Base-by-base conservation (phyloP, 2,329 filamentous ascomycete species). In the Fusarium incarnatum region DNA sequence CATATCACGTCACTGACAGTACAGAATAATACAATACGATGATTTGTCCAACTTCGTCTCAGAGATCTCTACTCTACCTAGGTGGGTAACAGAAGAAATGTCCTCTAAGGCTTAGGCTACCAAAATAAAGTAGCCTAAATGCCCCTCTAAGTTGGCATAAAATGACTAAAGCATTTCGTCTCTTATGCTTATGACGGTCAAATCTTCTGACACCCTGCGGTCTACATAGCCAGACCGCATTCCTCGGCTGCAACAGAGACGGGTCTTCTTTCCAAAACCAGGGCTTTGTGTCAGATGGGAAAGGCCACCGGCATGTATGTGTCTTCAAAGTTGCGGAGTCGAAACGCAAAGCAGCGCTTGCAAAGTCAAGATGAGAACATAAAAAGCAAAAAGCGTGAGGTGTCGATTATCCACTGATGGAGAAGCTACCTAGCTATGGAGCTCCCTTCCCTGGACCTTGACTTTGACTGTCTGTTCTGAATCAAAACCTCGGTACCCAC, bases 231-330 rank as follows among this genome's bases (percentile, higher is more conserved):
- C 54, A 44, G 44, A 37, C 46, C 44, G 44, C 64, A 65, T 70
- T 71, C 52, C 55, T 70, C 59, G 64, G 52, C 59, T 68, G 44
- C 42, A 50, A 45, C 64, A 56, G 37, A 42, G 48, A 54, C 68
- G 59, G 59, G 47, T 30, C 27, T 55, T 50, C 44, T 65, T 52
- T 46, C 59, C 30, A 42, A 52, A 68, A 64, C 57, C 56, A 28
- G 34, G 27, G 18, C 42, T 22, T 59, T 41, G 45, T 62, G 59
- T 50, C 54, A 71, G 45, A 52, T 30, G 32, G 50, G 55, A 48
- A 23, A 27, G 44, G 30, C 28, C 40, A 30, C 42, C 30, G 45
- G 55, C 56, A 67, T 52, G 52, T 40, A 52, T 47, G 56, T 37
- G 48, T 48, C 54, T 41, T 60, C 45, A 64, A 23, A 59, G 49